These are phyloP conservation scores for Ascochyta fabae DNA, from an alignment of 2,329 filamentous ascomycete species.

Conservation along the genomic window DNA sequence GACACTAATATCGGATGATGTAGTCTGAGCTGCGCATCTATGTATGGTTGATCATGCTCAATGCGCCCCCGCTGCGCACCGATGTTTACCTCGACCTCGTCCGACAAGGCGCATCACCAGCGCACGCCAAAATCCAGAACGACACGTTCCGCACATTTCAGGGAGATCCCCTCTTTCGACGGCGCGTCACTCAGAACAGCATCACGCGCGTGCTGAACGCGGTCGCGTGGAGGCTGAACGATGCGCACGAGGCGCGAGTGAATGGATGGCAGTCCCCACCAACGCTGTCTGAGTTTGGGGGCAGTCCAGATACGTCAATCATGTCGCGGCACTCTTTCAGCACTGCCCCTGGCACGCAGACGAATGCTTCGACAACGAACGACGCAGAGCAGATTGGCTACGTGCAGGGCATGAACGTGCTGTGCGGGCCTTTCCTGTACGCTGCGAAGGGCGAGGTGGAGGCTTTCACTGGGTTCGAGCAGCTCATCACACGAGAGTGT, in stretches of 20 bases:
- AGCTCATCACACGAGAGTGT: slow-evolving; percentile 84
- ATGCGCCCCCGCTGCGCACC: slow-evolving; percentile 82
- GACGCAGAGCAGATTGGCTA: slow-evolving; percentile 79
- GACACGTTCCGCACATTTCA: slow-evolving; percentile 97
- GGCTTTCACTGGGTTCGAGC: slow-evolving; percentile 89
- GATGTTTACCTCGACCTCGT: slow-evolving; percentile 89
- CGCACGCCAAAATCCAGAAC: slow-evolving; percentile 97
- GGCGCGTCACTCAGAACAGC: slow-evolving; percentile 93
- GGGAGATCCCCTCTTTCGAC: slow-evolving; percentile 94
- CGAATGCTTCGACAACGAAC: slow-evolving; percentile 43
- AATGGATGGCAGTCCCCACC: slow-evolving; percentile 60
- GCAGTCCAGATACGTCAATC: slow-evolving; percentile 53
- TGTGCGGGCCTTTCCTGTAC: slow-evolving; percentile 94
- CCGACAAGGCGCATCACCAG: slow-evolving; percentile 90
- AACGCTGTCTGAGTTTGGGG: slow-evolving; percentile 57
- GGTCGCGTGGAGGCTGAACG: slow-evolving; percentile 90
- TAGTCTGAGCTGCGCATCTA: slow-evolving; percentile 94
- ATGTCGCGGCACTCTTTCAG: slow-evolving; percentile 44
- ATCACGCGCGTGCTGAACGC: slow-evolving; percentile 94
- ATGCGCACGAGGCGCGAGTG: slow-evolving; percentile 68
- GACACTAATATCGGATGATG: slow-evolving; percentile 4
- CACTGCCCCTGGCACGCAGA: slow-evolving; percentile 29
- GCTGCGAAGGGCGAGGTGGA: slow-evolving; percentile 93
- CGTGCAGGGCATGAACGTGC: slow-evolving; percentile 98
- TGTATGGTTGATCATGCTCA: slow-evolving; percentile 92